Conservation (phyloP, 2,329 filamentous ascomycete species). For the Aureobasidium sp. region DNA sequence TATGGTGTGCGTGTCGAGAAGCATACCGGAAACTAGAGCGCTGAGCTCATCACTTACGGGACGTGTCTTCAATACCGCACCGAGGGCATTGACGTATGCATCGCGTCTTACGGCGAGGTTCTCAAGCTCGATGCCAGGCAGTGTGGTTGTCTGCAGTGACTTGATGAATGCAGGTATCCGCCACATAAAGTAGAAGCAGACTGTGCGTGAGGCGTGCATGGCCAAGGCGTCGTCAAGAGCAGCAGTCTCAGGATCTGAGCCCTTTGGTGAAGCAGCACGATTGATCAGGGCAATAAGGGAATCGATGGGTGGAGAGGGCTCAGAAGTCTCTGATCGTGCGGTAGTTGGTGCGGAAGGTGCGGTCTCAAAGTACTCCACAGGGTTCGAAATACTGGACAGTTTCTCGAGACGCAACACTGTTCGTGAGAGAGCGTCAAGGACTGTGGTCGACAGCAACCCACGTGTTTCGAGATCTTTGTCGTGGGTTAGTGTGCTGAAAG, state of each 20-base stretch:
- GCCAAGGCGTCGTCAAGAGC: conserved; percentile 74
- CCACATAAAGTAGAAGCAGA: conserved; percentile 94
- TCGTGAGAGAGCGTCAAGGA: conserved; percentile 64
- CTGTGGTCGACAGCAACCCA: conserved; percentile 58
- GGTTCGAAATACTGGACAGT: conserved; percentile 72
- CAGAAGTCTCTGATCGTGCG: conserved; percentile 25
- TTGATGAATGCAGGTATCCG: conserved; percentile 52
- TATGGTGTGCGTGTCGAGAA: conserved; percentile 75
- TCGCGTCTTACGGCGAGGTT: conserved; percentile 47
- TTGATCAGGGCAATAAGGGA: conserved; percentile 66
- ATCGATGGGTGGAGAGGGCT: conserved; percentile 45
- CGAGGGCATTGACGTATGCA: conserved; percentile 43
- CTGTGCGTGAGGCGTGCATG: conserved; percentile 65
- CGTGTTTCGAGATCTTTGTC: conserved; percentile 65
- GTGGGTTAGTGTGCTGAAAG: conserved; percentile 60
- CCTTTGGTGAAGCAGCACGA: conserved; percentile 56
- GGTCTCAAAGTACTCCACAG: conserved; percentile 65
- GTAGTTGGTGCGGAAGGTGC: conserved; percentile 22
- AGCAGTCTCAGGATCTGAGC: conserved; percentile 54
- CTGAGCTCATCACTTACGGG: conserved; percentile 60
- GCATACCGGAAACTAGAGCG: conserved; percentile 63
- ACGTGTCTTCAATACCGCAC: conserved; percentile 43
- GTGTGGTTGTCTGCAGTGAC: conserved; percentile 37
- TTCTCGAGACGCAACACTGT: conserved; percentile 74
- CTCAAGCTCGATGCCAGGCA: conserved; percentile 55